Base-by-base conservation (phyloP, 495 filamentous ascomycete species). In the Jackrogersella multiformis region DNA sequence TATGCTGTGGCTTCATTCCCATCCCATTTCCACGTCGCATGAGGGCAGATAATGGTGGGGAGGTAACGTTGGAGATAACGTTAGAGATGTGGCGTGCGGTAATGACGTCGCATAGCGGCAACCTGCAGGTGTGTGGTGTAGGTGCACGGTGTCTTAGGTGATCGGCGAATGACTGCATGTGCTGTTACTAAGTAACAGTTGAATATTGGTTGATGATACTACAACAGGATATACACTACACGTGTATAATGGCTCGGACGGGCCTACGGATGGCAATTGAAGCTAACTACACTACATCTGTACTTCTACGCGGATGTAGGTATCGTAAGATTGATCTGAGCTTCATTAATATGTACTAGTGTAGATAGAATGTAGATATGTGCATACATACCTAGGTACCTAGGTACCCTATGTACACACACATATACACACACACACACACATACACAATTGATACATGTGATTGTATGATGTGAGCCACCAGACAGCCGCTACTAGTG, bases 1-100 rank as follows among this genome's bases (percentile, higher is more conserved):
- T 53, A n/a, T 24, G 34, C 13, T 66, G 67, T 70, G 67, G 67
- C 67, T 70, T 70, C 56, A 52, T 13, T n/a, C n/a, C n/a, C n/a
- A n/a, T n/a, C n/a, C n/a, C n/a, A n/a, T n/a, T n/a, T n/a, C n/a
- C n/a, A n/a, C n/a, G n/a, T 54, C 15, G 48, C 28, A 24, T 3
- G 46, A 24, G 26, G 26, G 30, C 30, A 49, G 28, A 20, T 15
- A 24, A 35, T 26, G 30, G 18, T 49, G 21, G 3, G 49, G 42
- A 20, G 30, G 41, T 49, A 51, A 9, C 34, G 39, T 26, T n/a
- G n/a, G 42, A 49, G 28, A 20, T 15, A 24, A 35, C 32, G 30
- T 28, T 49, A 15, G 3, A 56, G 42, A 20, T 39, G 41, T 49
- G 60, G 15, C 34, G 39, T 26, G 9, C n/a, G 1, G 24, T 41